Evolutionary conservation across 148 eudicot genomes (phyloP).

Genomic region (Heliamphora exappendiculata): DNA sequence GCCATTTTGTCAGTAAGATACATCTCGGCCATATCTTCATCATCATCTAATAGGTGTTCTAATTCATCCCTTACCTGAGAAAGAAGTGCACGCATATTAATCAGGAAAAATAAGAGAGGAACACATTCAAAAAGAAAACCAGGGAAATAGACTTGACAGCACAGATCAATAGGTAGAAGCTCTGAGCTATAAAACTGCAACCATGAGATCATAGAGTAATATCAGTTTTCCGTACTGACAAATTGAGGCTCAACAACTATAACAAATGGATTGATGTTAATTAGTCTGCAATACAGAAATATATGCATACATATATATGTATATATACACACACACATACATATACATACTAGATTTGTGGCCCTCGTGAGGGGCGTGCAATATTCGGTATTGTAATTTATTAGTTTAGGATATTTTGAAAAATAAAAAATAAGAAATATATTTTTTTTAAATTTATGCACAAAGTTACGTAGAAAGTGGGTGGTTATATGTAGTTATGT

Average conservation of each 20-base stretch:
- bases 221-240: background rate
- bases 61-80: constrained; percentile 93
- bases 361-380: no score
- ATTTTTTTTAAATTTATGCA: no score
- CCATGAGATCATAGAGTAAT: constrained; percentile 1
- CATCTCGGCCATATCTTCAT: constrained; percentile 99
- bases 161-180: background rate
- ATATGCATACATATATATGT: background rate
- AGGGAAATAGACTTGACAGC: background rate
- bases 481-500: no score
- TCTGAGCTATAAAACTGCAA: background rate
- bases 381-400: no score
- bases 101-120: constrained; percentile 3
- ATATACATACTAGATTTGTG: no score
- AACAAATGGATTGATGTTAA: background rate
- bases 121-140: constrained; percentile 2
- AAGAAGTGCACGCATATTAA: constrained; percentile 9
- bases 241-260: background rate
- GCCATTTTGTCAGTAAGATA: constrained; percentile 80
- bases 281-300: background rate
- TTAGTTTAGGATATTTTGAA: no score
- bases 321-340: no score
- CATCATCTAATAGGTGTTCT: constrained; percentile 86
- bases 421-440: no score
- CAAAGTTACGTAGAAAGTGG: no score